Base-by-base conservation (phyloP, 2,329 filamentous ascomycete genomes). In the Graphiopsis chlorocephala region DNA sequence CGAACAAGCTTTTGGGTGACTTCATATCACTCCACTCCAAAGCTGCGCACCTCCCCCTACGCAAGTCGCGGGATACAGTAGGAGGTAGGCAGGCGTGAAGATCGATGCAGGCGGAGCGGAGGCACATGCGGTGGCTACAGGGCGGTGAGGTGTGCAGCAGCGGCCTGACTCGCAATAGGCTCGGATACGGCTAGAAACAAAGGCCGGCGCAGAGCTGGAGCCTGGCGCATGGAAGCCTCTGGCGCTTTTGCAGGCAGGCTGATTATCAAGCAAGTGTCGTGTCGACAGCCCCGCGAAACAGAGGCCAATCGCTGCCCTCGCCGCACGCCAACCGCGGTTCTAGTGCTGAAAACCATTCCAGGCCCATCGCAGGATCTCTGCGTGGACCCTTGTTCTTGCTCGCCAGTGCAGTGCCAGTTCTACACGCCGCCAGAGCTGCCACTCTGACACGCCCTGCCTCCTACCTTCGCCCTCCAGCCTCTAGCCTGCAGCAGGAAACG, bases 321-420 rank as follows among this genome's bases (percentile, higher is more conserved):
- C 20, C 0, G 53, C 31, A 2, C 20, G 53, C 52, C 52, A 20
- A 23, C 52, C 52, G 52, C 52, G 31, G 29, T 56, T 31, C n/a
- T 56, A 38, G 53, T 56, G 31, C 31, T 15, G 47, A 26, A 50
- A 28, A 28, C 47, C 47, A 28, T 50, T 25, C 23, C 20, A 23
- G 29, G 53, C 53, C 29, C 31, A 56, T 20, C 31, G 53, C 53
- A 56, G 53, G 53, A 56, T 56, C 53, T 56, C 53, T 56, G 10
- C 52, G 52, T 23, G 26, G 50, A 53, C 50, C 50, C 48, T 52
- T 52, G 48, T n/a, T 45, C 35, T 15, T 50, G 23, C 47, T 29
- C 12, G 23, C 15, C 4, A 15, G 29, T n/a, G n/a, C n/a, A n/a
- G n/a, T n/a, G n/a, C 12, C 47, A 52, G 12, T 52, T 52, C 47